Evolutionary conservation across 805 yeast species (phyloP).

Genomic region (Schwanniomyces sp.): DNA sequence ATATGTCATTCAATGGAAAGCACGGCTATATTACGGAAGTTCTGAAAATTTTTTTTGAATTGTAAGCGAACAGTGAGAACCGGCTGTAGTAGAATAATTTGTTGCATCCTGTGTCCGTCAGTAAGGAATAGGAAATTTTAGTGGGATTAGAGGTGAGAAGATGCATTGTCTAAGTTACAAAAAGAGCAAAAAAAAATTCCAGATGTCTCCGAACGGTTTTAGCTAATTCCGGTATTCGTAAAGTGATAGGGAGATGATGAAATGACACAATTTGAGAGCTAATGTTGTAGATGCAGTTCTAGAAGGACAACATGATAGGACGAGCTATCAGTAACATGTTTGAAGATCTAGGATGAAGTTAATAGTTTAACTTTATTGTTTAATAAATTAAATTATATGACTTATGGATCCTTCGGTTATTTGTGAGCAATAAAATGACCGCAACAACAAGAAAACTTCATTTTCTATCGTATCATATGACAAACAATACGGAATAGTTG

Average conservation of each 20-base stretch:
- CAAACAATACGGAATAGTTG: not conserved
- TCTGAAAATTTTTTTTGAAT: not conserved
- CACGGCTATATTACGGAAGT: not conserved
- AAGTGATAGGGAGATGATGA: not conserved
- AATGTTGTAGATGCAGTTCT: too few species aligned
- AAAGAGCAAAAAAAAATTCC: not conserved
- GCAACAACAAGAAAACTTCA: too few species aligned
- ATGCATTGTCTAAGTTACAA: not conserved
- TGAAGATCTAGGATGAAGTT: too few species aligned
- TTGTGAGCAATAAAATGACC: too few species aligned
- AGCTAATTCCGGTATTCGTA: not conserved
- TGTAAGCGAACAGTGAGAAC: not conserved
- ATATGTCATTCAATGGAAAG: not conserved
- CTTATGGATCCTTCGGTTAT: too few species aligned
- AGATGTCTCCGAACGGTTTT: not conserved
- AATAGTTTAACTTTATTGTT: too few species aligned
- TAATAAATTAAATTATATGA: too few species aligned
- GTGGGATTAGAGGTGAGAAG: not conserved
- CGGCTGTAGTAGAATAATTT: not conserved
- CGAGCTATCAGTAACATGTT: too few species aligned
- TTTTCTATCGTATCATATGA: not conserved
- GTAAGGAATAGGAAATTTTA: not conserved
- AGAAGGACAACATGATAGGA: too few species aligned
- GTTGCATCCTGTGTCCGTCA: not conserved
- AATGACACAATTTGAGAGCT: not conserved